These are phyloP conservation scores for Trichoderma lentiforme DNA, from an alignment of 2,329 filamentous ascomycete genomes.

Conservation along the genomic window DNA sequence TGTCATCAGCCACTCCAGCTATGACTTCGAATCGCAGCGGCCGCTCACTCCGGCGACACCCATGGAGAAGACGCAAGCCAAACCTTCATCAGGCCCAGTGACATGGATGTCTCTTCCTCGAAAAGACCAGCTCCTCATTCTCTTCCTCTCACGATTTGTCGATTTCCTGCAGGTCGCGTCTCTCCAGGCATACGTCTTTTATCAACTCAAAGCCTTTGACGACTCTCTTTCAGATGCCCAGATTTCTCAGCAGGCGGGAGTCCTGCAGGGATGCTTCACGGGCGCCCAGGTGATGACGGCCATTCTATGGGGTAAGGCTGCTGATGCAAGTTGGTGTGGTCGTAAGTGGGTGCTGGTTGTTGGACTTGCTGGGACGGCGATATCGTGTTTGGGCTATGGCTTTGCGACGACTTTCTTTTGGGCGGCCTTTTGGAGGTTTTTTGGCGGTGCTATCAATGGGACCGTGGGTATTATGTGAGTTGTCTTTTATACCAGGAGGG, in stretches of 20 bases:
- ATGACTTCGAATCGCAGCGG: not conserved
- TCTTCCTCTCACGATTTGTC: slow-evolving; percentile 51
- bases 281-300: slow-evolving; percentile 9
- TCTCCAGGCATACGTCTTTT: slow-evolving; percentile 11
- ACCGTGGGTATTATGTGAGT: slow-evolving; percentile 49
- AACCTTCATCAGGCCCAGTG: slow-evolving; percentile 34
- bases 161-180: slow-evolving; percentile 8
- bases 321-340: slow-evolving; percentile 10
- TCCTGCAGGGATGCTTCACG: slow-evolving; percentile 2
- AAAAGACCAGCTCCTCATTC: slow-evolving; percentile 66
- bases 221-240: slow-evolving; percentile 5
- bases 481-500: not conserved
- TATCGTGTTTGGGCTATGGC: slow-evolving; percentile 4
- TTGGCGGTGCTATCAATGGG: slow-evolving; percentile 58
- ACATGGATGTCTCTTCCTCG: slow-evolving; percentile 68
- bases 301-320: slow-evolving; percentile 9
- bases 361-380: not conserved
- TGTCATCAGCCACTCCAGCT: not conserved
- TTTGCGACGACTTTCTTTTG: slow-evolving; percentile 31
- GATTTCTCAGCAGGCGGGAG: slow-evolving; percentile 3
- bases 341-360: slow-evolving; percentile 5
- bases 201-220: slow-evolving; percentile 7
- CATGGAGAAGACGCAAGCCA: not conserved
- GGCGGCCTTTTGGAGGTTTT: slow-evolving; percentile 62
- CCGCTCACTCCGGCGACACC: not conserved